phyloP scores from a whole-genome alignment of 495 filamentous ascomycete species.

The Bacidia rubella region DNA sequence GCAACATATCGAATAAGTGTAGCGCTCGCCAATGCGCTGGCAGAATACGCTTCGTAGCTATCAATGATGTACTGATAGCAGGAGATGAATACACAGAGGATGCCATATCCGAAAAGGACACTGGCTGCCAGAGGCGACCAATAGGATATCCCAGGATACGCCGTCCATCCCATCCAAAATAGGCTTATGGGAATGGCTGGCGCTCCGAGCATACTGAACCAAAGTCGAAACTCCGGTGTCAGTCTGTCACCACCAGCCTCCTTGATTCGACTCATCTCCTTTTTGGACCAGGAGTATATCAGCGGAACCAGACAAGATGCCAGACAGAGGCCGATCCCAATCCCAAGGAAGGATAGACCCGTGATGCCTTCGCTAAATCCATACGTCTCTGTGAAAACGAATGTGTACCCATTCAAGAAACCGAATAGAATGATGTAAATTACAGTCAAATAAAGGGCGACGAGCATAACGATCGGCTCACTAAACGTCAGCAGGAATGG shows the following conservation, averaged over 20 bases:
- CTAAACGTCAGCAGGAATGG: constrained; percentile 30
- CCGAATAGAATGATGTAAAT: constrained; percentile 56
- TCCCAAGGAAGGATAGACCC: constrained; percentile 44
- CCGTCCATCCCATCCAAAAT: constrained; percentile 53
- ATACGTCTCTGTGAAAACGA: constrained; percentile 48
- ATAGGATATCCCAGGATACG: constrained; percentile 34
- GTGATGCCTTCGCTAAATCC: constrained; percentile 39
- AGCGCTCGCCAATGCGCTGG: constrained; percentile 33
- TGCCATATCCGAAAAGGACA: constrained; percentile 39
- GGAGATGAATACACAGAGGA: constrained; percentile 38
- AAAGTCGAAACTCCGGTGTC: constrained; percentile 44
- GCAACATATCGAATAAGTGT: constrained; percentile 38
- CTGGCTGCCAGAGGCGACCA: constrained; percentile 40
- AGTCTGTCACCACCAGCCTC: constrained; percentile 24
- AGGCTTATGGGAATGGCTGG: constrained; percentile 40
- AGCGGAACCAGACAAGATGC: constrained; percentile 35
- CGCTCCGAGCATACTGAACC: constrained; percentile 44
- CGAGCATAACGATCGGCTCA: constrained; percentile 38
- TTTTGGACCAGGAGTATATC: constrained; percentile 41
- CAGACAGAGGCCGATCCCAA: constrained; percentile 40
- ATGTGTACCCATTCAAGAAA: constrained; percentile 51
- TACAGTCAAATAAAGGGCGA: constrained; percentile 47
- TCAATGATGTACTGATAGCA: constrained; percentile 45
- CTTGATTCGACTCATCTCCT: constrained; percentile 28
- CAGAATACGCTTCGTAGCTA: constrained; percentile 34